Evolutionary conservation across 306 rosid species (phyloP).

Genomic region (Crotalaria pallida): DNA sequence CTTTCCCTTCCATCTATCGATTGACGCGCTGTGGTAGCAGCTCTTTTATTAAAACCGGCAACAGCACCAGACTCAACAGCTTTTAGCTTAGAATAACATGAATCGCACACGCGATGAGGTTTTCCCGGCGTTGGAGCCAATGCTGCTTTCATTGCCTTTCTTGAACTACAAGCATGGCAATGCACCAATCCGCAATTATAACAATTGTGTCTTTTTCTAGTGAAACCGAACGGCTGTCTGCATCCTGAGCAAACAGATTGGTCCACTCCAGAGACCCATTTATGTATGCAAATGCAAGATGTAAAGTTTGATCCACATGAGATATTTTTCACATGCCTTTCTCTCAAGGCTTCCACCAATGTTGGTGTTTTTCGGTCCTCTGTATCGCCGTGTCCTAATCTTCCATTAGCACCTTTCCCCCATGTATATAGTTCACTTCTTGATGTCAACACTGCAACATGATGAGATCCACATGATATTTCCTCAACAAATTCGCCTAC

Average conservation of each 20-base stretch:
- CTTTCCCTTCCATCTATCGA: conserved; percentile 63
- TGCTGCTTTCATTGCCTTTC: conserved; percentile 77
- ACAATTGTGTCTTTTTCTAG: conserved; percentile 89
- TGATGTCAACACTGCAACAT: conserved; percentile 81
- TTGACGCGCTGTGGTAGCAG: conserved; percentile 33
- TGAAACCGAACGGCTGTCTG: conserved; percentile 91
- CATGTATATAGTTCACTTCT: conserved; percentile 93
- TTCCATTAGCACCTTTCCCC: conserved; percentile 93
- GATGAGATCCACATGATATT: conserved; percentile 80
- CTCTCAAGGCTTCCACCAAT: conserved; percentile 79
- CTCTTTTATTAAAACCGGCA: conserved; percentile 37
- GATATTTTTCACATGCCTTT: conserved; percentile 75
- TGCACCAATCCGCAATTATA: conserved; percentile 93
- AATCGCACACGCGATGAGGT: conserved; percentile 94
- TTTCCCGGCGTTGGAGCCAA: conserved; percentile 97
- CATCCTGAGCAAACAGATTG: conserved; percentile 92
- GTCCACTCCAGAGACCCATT: conserved; percentile 96
- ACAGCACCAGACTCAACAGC: conserved; percentile 40
- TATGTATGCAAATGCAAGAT: conserved; percentile 83
- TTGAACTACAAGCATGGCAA: conserved; percentile 94
- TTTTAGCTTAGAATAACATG: conserved; percentile 81
- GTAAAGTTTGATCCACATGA: conserved; percentile 92
- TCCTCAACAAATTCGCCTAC: conserved; percentile 95
- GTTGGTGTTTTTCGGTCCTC: conserved; percentile 70
- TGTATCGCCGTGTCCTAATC: conserved; percentile 81